phyloP scores from a whole-genome alignment of 179 eudicot species.

The Beta corolliflora region DNA sequence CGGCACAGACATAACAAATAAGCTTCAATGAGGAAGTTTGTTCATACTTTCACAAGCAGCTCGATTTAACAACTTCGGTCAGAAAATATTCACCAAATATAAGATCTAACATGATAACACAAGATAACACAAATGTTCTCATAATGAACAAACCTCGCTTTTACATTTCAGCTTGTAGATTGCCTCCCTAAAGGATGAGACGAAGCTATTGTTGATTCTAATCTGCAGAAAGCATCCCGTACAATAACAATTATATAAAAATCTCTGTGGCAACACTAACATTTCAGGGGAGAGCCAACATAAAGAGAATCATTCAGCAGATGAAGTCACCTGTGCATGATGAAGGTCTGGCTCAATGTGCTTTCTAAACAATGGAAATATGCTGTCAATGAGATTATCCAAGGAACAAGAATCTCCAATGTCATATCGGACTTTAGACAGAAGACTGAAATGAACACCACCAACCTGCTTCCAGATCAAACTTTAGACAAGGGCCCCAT shows the following conservation, averaged over 20 bases:
- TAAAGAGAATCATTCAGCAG: not conserved
- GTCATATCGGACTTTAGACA: slow-evolving; percentile 94
- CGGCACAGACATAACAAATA: not conserved
- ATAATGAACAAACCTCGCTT: slow-evolving; percentile 73
- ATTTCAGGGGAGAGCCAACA: not conserved
- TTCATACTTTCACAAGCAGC: slow-evolving; percentile 5
- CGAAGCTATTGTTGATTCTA: slow-evolving; percentile 95
- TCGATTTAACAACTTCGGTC: slow-evolving; percentile 12
- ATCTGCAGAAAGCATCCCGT: slow-evolving; percentile 61
- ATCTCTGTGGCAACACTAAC: not conserved
- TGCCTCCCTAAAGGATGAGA: slow-evolving; percentile 96
- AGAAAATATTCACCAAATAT: not conserved
- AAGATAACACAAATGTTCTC: not conserved
- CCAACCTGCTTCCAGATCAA: slow-evolving; percentile 66
- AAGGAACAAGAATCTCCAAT: slow-evolving; percentile 94
- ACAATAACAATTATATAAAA: slow-evolving; percentile 21
- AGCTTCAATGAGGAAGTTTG: not conserved
- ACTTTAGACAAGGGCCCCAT: not conserved
- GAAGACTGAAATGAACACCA: slow-evolving; percentile 98
- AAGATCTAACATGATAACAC: not conserved
- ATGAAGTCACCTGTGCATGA: slow-evolving; percentile 86
- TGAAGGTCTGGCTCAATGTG: slow-evolving; percentile 99
- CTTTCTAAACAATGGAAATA: slow-evolving; percentile 92
- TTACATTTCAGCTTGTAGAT: slow-evolving; percentile 96
- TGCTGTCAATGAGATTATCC: slow-evolving; percentile 95